These are phyloP conservation scores for Heliocybe sulcata DNA, from an alignment of 1,284 basidiomycete genomes.

Conservation along the genomic window DNA sequence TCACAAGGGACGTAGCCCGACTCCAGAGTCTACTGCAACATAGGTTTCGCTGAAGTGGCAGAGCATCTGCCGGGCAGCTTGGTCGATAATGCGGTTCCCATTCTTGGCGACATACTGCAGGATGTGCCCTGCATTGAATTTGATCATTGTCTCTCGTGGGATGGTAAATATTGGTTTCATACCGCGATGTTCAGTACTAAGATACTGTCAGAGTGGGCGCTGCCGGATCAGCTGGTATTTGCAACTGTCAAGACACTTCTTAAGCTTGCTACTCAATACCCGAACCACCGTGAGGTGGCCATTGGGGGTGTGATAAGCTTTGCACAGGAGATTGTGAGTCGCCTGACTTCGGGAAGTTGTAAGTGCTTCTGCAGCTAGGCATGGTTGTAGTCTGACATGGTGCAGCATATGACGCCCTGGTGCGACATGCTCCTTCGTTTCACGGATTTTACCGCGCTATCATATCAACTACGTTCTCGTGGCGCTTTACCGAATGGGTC, in stretches of 20 bases:
- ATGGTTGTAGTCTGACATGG: not conserved
- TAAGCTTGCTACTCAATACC: constrained; percentile 48
- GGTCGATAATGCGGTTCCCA: constrained; percentile 41
- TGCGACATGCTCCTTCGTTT: constrained; percentile 73
- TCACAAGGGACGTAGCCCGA: constrained; percentile 30
- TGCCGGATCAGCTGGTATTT: constrained; percentile 76
- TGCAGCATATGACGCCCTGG: constrained; percentile 63
- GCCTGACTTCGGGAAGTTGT: constrained; percentile 50
- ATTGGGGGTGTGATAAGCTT: constrained; percentile 56
- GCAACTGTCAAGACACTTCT: constrained; percentile 71
- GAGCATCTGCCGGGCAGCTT: constrained; percentile 52
- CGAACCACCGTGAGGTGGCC: constrained; percentile 38
- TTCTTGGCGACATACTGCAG: constrained; percentile 57
- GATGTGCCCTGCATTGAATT: constrained; percentile 72
- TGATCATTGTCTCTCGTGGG: constrained; percentile 71
- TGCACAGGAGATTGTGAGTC: constrained; percentile 47
- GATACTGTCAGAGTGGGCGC: constrained; percentile 56
- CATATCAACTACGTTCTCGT: constrained; percentile 69
- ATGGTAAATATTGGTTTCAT: constrained; percentile 37
- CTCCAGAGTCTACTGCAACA: constrained; percentile 66
- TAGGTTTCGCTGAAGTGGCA: constrained; percentile 70
- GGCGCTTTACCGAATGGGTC: constrained; percentile 66
- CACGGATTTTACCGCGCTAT: constrained; percentile 87
- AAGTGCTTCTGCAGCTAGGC: constrained; percentile 15
- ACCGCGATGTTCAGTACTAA: not conserved